Evolutionary conservation across 192 early-diverging fungal genomes (phyloP).

Genomic region (Bifiguratus adelaidae): DNA sequence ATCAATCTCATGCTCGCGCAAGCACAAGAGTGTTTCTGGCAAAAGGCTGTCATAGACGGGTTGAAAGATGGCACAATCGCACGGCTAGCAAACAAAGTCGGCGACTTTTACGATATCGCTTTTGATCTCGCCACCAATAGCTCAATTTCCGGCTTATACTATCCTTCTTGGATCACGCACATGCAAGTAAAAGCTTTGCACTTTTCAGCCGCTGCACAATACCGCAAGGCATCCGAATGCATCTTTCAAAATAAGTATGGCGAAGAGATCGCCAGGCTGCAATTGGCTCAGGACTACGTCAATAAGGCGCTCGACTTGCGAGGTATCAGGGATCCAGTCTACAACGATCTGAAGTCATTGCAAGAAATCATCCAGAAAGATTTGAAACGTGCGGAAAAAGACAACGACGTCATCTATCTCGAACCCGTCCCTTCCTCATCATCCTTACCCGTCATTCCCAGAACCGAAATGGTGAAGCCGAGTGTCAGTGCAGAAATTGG

Average conservation of each 20-base stretch:
- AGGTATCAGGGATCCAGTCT: slow-evolving; percentile 22
- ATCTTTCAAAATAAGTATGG: slow-evolving; percentile 68
- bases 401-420: slow-evolving; percentile 88
- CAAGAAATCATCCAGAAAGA: slow-evolving; percentile 9
- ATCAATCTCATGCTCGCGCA: slow-evolving; percentile 82
- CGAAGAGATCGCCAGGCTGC: slow-evolving; percentile 74
- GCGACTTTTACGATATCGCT: slow-evolving; percentile 60
- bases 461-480: slow-evolving; percentile 65
- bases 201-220: slow-evolving; percentile 70
- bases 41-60: slow-evolving; percentile 69
- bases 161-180: slow-evolving; percentile 51
- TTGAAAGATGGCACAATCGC: slow-evolving; percentile 72
- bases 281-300: slow-evolving; percentile 34
- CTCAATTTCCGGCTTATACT: slow-evolving; percentile 37
- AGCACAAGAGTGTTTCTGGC: slow-evolving; percentile 92
- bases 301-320: slow-evolving; percentile 29
- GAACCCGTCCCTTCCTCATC: slow-evolving; percentile 58
- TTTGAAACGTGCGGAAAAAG: slow-evolving; percentile 55
- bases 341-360: slow-evolving; percentile 19
- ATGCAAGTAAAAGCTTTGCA: slow-evolving; percentile 67
- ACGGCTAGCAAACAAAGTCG: slow-evolving; percentile 62
- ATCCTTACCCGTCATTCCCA: slow-evolving; percentile 45
- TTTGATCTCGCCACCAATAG: slow-evolving; percentile 52
- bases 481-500: slow-evolving; percentile 35
- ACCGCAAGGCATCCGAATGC: slow-evolving; percentile 64